A percentile compares a stretch with the other conserved stretches of the same genome.
These are phyloP conservation scores for Agrocybe pediades DNA, from an alignment of 768 basidiomycete species.

Conservation along the genomic window DNA sequence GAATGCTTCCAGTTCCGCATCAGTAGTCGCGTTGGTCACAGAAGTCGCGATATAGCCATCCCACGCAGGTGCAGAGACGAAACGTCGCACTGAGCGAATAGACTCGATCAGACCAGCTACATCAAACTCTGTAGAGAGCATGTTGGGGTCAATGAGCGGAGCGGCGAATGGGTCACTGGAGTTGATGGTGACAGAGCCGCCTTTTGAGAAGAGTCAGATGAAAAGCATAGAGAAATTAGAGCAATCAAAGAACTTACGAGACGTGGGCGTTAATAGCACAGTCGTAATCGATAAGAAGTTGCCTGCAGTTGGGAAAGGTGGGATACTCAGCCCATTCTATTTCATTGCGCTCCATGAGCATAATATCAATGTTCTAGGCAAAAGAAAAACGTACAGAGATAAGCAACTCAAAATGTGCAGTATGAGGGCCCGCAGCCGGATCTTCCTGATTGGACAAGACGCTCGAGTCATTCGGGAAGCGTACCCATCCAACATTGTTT, in stretches of 20 bases:
- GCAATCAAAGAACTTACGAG: neutral
- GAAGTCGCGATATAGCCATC: constrained; percentile 20
- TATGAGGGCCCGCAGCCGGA: neutral
- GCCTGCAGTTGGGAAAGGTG: constrained; percentile 4
- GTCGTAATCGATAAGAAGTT: constrained; percentile 1
- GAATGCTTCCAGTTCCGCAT: constrained; percentile 24
- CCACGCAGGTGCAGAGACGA: constrained; percentile 26
- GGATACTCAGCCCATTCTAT: constrained; percentile 2
- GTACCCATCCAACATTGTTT: constrained; percentile 1
- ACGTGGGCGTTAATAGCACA: constrained; percentile 4
- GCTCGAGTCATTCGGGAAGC: neutral
- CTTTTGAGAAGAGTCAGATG: constrained; percentile 11
- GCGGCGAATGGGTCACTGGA: constrained; percentile 42
- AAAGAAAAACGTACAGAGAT: neutral
- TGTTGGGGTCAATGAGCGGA: constrained; percentile 50
- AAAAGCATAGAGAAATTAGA: neutral
- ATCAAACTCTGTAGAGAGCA: constrained; percentile 34
- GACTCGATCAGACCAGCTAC: constrained; percentile 24
- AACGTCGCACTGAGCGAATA: constrained; percentile 16
- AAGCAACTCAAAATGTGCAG: neutral
- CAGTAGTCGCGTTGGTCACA: constrained; percentile 18
- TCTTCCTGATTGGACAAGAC: neutral
- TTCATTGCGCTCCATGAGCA: neutral
- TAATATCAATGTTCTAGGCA: neutral
- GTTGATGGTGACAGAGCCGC: constrained; percentile 33